These are phyloP conservation scores for Penicillium sp. DNA, from an alignment of 2,329 filamentous ascomycete genomes.

Conservation along the genomic window DNA sequence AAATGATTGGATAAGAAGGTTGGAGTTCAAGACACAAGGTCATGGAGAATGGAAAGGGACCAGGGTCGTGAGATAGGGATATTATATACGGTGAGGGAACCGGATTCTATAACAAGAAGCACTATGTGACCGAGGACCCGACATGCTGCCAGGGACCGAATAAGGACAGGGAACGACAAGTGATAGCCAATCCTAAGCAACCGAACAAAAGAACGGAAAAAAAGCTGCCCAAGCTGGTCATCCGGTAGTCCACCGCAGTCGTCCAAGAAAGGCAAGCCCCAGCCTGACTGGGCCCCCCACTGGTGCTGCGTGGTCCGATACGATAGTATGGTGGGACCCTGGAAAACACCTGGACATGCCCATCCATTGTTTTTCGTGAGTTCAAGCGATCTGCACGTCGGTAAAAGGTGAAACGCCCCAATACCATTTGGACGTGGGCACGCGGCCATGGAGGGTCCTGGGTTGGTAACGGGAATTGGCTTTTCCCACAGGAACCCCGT, in stretches of 20 bases:
- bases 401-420: slow-evolving; percentile 18
- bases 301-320: slow-evolving; percentile 2
- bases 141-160: slow-evolving; percentile 17
- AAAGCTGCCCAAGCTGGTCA: slow-evolving; percentile 18
- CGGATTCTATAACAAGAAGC: slow-evolving; percentile 15
- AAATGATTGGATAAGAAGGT: neutral
- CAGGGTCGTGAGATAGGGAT: neutral
- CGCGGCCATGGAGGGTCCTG: neutral
- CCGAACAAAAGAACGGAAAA: neutral
- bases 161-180: neutral
- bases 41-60: neutral
- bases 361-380: slow-evolving; percentile 4
- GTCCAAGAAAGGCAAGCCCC: slow-evolving; percentile 14
- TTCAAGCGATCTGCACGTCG: slow-evolving; percentile 20
- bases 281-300: slow-evolving; percentile 11
- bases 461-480: neutral
- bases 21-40: neutral
- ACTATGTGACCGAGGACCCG: slow-evolving; percentile 18
- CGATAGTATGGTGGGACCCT: slow-evolving; percentile 5
- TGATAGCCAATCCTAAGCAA: neutral
- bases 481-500: neutral
- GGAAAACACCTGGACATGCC: neutral
- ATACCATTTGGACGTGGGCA: neutral
- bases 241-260: slow-evolving; percentile 11
- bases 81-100: slow-evolving; percentile 22